Base-by-base conservation (phyloP, 805 yeast genomes). In the Hanseniaspora pseudoguilliermondii region DNA sequence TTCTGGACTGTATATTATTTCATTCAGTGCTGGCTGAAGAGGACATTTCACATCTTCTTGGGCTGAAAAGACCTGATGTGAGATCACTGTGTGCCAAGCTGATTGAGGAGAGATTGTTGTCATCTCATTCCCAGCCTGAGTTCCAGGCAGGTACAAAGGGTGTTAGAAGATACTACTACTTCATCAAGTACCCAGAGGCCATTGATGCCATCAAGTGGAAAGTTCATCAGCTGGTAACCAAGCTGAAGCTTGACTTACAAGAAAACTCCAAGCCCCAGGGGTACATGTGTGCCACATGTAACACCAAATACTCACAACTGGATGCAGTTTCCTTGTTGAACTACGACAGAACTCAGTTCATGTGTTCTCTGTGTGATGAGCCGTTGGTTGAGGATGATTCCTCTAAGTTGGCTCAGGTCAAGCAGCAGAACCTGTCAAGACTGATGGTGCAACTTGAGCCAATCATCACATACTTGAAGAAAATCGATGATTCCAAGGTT, bases 191-290 rank as follows among this genome's bases (percentile, higher is more conserved):
- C 66, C 87, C 96, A 2, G 95, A 89, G 67, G 95, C 97, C 0
- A 86, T 93, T 42, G 98, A 93, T 70, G 81, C 96, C 3, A 81
- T 93, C 66, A 93, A 93, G 69, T 93, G 97, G 97, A 89, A 90
- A 65, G 86, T 91, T 58, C 96, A 91, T 67, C 80, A 86, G 48
- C 77, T 93, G 29, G 97, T 87, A 15, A 83, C 83, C 61, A 68
- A 75, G 55, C 75, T 90, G 56, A 87, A 87, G 65, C 86, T 84
- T 60, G 95, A 89, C 63, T 78, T 91, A 71, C 82, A 87, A 52
- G 85, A 82, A 60, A 86, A 84, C 63, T 82, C 88, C 27, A 90
- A 88, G 61, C 95, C 97, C 1, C 95, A 93, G 64, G 98, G 97
- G 2, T 93, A 86, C 66, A 77, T 86, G 58, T 93, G 98, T 66